Conservation (phyloP, 2,329 filamentous ascomycete species). For the Cladophialophora yegresii region DNA sequence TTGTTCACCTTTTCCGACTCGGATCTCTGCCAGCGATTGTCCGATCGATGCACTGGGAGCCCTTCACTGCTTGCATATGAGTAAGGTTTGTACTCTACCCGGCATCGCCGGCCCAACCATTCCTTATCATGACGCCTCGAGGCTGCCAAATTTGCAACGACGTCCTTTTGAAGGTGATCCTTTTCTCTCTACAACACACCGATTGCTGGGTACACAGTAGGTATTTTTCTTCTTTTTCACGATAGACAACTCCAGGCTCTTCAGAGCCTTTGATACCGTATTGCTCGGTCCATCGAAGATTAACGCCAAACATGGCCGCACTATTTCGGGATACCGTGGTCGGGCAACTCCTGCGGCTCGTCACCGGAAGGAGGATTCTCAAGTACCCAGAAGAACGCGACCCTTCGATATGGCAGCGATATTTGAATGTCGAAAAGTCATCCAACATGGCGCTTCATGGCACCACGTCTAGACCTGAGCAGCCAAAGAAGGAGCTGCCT, state of each 20-base stretch:
- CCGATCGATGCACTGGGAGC: slow-evolving; percentile 41
- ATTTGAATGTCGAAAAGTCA: slow-evolving; percentile 54
- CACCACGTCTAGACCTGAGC: slow-evolving; percentile 42
- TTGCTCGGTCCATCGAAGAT: background rate
- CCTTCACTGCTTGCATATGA: slow-evolving; percentile 46
- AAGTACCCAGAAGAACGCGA: slow-evolving; percentile 14
- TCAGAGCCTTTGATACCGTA: background rate
- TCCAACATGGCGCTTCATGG: slow-evolving; percentile 48
- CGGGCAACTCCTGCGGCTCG: slow-evolving; percentile 12
- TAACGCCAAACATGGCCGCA: slow-evolving; percentile 37
- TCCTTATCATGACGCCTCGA: slow-evolving; percentile 11
- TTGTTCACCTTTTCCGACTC: slow-evolving; percentile 34
- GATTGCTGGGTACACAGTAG: background rate
- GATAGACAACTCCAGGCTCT: background rate
- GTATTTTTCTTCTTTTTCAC: background rate
- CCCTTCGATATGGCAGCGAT: slow-evolving; percentile 14
- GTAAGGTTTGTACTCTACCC: slow-evolving; percentile 40
- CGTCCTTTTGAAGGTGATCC: slow-evolving; percentile 38
- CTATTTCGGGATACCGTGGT: slow-evolving; percentile 11
- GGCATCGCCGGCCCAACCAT: background rate
- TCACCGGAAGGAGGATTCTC: slow-evolving; percentile 11
- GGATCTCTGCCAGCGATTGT: background rate
- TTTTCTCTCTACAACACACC: background rate
- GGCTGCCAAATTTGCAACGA: slow-evolving; percentile 47
- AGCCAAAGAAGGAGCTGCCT: background rate